phyloP scores from a whole-genome alignment of 306 rosid species.

The Castanea sativa region DNA sequence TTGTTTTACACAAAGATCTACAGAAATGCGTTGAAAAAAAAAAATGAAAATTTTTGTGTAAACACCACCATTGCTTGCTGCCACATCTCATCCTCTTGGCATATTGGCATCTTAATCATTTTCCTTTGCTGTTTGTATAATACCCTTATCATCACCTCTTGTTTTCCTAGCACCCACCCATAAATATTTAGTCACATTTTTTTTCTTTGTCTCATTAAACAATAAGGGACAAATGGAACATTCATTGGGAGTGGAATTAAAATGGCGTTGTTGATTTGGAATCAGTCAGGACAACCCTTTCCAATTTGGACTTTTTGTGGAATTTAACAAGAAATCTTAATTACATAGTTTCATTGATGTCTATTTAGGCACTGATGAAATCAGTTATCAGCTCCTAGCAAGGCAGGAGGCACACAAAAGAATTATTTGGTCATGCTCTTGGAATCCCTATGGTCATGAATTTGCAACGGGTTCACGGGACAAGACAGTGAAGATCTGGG shows the following conservation, averaged over 20 bases:
- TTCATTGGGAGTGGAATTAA: background rate
- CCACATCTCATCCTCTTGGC: background rate
- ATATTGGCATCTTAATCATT: background rate
- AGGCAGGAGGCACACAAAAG: constrained; percentile 95
- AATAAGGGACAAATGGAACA: background rate
- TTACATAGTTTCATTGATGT: constrained; percentile 14
- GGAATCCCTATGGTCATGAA: constrained; percentile 88
- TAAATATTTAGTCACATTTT: background rate
- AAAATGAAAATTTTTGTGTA: background rate
- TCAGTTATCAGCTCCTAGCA: constrained; percentile 51
- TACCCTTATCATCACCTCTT: background rate
- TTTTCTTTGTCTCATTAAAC: background rate
- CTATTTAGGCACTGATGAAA: constrained; percentile 52
- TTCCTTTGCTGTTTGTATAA: background rate
- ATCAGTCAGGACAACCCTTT: background rate
- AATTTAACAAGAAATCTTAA: constrained; percentile 13
- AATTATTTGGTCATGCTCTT: constrained; percentile 93
- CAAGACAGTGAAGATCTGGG: constrained; percentile 86
- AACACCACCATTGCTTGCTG: background rate
- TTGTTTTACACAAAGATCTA: background rate
- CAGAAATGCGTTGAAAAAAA: background rate
- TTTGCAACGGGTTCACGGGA: constrained; percentile 95
- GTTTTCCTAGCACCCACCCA: background rate
- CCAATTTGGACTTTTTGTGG: background rate
- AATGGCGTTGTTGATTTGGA: background rate